phyloP scores from a whole-genome alignment of 2,329 filamentous ascomycete genomes.

The Neofusicoccum laricinum region DNA sequence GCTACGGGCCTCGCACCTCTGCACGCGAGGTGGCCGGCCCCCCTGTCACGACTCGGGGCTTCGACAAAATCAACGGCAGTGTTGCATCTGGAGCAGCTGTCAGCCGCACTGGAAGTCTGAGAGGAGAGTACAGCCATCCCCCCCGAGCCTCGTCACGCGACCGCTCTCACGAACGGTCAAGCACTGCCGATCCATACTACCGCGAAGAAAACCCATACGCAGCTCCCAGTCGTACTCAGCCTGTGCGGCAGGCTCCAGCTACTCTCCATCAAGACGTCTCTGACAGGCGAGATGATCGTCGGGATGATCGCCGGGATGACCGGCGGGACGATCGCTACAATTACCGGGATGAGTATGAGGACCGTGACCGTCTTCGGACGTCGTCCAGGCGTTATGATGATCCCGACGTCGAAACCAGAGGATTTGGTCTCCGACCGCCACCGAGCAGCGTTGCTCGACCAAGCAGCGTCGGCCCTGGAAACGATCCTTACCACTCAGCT shows the following conservation, averaged over 20 bases:
- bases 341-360: constrained; percentile 44
- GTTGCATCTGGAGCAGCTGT: constrained; percentile 18
- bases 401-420: constrained; percentile 43
- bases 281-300: constrained; percentile 8
- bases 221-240: constrained; percentile 30
- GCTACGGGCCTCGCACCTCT: constrained; percentile 32
- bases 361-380: constrained; percentile 40
- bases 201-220: constrained; percentile 41
- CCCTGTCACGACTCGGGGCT: constrained; percentile 66
- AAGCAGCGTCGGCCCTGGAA: constrained; percentile 12
- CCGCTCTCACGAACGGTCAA: constrained; percentile 26
- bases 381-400: constrained; percentile 40
- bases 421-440: constrained; percentile 45
- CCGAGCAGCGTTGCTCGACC: constrained; percentile 17
- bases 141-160: constrained; percentile 32
- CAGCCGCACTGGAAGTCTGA: constrained; percentile 21
- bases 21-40: constrained; percentile 45
- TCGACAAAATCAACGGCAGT: constrained; percentile 64
- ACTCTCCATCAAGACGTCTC: constrained; percentile 46
- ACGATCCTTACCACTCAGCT: constrained; percentile 15
- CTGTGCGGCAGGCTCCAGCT: constrained; percentile 39
- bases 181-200: constrained; percentile 25
- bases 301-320: constrained; percentile 22
- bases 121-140: constrained; percentile 17
- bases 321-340: constrained; percentile 29